Evolutionary conservation across 2,329 filamentous ascomycete genomes (phyloP).

Genomic region (Huntiella bhutanensis): DNA sequence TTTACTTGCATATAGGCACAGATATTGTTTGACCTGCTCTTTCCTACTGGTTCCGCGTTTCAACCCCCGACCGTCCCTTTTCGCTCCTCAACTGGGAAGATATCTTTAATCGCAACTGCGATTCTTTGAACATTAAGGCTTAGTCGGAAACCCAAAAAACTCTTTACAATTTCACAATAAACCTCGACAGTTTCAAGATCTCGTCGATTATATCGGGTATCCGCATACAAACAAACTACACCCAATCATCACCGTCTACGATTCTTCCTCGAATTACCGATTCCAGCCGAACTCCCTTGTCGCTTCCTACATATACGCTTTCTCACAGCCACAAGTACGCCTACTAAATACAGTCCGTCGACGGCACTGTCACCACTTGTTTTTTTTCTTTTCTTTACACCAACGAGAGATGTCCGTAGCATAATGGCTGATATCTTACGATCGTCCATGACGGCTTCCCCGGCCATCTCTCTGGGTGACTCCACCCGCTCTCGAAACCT

Average conservation of each 20-base stretch:
- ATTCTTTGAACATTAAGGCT: background rate
- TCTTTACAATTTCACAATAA: background rate
- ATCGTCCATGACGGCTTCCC: conserved; percentile 13
- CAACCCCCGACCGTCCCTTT: background rate
- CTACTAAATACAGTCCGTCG: background rate
- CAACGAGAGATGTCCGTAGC: too few relatives aligned
- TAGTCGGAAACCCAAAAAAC: background rate
- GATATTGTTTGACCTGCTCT: too few relatives aligned
- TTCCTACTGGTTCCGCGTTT: too few relatives aligned
- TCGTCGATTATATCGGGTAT: background rate
- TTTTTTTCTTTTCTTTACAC: too few relatives aligned
- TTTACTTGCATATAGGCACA: background rate
- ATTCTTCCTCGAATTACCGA: background rate
- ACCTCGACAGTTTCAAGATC: background rate
- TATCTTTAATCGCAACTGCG: background rate
- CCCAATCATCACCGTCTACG: too few relatives aligned
- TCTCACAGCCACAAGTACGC: too few relatives aligned
- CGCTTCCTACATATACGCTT: background rate
- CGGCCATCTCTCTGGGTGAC: conserved; percentile 21
- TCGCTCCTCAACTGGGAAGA: background rate
- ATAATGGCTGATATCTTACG: conserved; percentile 8
- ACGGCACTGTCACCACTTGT: background rate
- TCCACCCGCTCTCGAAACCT: conserved; percentile 19
- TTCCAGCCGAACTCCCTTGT: background rate
- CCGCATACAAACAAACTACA: too few relatives aligned